phyloP scores from a whole-genome alignment of 1,284 basidiomycete species.

The Stygiomarasmius scandens region DNA sequence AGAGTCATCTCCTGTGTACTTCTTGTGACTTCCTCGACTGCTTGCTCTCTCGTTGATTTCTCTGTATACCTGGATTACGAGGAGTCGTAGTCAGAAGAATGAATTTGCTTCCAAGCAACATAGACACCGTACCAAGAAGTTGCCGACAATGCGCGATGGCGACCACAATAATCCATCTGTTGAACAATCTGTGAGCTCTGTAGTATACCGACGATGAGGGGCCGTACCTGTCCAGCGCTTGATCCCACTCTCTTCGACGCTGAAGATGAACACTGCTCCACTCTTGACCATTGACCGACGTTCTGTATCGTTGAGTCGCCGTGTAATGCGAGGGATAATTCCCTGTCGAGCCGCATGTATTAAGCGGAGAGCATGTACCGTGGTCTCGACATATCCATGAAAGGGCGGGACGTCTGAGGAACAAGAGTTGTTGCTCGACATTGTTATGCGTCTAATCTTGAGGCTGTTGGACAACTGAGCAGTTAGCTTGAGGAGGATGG shows the following conservation, averaged over 20 bases:
- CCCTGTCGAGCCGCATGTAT: constrained; percentile 78
- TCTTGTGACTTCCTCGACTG: constrained; percentile 50
- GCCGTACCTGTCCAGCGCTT: constrained; percentile 74
- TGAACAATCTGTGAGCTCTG: constrained; percentile 4
- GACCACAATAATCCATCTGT: constrained; percentile 78
- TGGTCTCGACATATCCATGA: constrained; percentile 74
- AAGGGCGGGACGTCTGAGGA: constrained; percentile 57
- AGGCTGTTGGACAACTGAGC: constrained; percentile 55
- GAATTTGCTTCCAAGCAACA: no score
- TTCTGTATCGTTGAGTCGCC: constrained; percentile 78
- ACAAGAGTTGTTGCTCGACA: constrained; percentile 44
- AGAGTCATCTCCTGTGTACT: constrained; percentile 46
- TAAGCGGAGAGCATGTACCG: constrained; percentile 75
- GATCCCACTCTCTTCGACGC: constrained; percentile 81
- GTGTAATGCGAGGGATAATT: constrained; percentile 73
- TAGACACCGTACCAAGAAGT: constrained; percentile 64
- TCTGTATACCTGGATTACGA: constrained; percentile 81
- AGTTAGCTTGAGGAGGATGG: constrained; percentile 30
- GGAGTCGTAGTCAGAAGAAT: no score
- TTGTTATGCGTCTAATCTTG: constrained; percentile 41
- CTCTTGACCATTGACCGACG: constrained; percentile 72
- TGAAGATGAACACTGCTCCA: constrained; percentile 83
- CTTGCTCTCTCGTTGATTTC: constrained; percentile 68
- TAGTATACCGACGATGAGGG: not conserved
- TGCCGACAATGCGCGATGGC: constrained; percentile 79